Evolutionary conservation across 2,329 filamentous ascomycete species (phyloP), one percentile per base, ranked within the genome.

Genomic region (Aspergillus sp.): DNA sequence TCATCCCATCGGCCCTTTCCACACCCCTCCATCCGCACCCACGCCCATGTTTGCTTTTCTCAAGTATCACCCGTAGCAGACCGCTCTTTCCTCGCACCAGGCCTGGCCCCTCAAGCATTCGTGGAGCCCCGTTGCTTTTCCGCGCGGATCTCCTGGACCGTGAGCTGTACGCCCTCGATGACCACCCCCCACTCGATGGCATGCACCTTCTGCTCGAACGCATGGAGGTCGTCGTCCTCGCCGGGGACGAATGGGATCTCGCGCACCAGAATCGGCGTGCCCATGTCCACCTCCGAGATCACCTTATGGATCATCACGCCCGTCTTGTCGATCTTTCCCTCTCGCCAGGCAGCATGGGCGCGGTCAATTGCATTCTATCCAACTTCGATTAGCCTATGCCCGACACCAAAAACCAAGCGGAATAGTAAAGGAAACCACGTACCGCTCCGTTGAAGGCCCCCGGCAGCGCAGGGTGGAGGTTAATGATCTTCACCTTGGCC

Each of bases 221-320:
- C 80, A 31, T 84, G 80, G 51, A 93, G 64, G 20, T 77, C 79
- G 64, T 90, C 86, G 32, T 83, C 85, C 45, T 82, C 78, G 0
- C 74, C 76, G 54, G 81, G 80, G 59, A 81, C 84, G 55, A 82
- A 74, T 51, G 84, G 78, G 20, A 96, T 83, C 71, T 92, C 87
- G 58, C 79, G 71, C 2, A 86, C 81, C 55, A 92, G 65, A 61
- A 96, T 87, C 9, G 89, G 86, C 58, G 82, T 78, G 2, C 91
- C 91, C 64, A 87, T 82, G 74, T 96, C 91, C 50, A 96, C 90
- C 69, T 93, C 84, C 7, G 76, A 78, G 56, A 89, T 86, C 44
- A 96, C 91, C 71, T 92, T 87, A 74, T 96, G 91, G 14, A 91
- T 85, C 92, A 96, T 96, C 49, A 95, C 86, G 0, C 92, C 91